Conservation (phyloP, 441 rosid species). For the Flueggea neowawraea region DNA sequence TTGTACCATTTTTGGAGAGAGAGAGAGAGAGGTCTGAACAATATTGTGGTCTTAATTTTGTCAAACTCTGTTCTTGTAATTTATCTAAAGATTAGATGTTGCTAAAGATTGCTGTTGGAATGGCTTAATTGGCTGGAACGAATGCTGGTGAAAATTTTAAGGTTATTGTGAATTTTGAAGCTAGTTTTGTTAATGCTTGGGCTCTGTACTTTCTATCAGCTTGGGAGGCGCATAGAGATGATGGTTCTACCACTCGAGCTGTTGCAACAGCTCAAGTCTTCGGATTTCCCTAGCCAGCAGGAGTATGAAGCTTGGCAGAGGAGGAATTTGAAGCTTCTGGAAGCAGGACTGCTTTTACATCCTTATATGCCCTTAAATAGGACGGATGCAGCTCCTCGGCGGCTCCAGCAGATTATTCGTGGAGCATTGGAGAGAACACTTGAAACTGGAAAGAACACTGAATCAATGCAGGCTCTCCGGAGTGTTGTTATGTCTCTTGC, state of each 20-base stretch:
- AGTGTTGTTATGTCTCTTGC: conserved; percentile 79
- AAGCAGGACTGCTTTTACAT: conserved; percentile 85
- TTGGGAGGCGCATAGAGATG: conserved; percentile 83
- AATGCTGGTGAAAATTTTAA: conserved; percentile 1
- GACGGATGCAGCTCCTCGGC: conserved; percentile 46
- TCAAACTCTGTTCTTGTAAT: background rate
- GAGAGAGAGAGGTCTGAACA: no score
- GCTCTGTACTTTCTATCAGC: conserved; percentile 37
- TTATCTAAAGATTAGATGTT: no score
- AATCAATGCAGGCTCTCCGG: conserved; percentile 91
- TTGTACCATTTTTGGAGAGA: background rate
- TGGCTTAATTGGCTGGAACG: no score
- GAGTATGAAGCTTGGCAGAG: conserved; percentile 86
- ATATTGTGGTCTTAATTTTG: background rate
- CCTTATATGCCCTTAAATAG: conserved; percentile 74
- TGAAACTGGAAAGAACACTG: conserved; percentile 82
- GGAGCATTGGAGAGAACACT: conserved; percentile 71
- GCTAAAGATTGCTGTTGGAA: no score
- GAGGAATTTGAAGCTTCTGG: conserved; percentile 79
- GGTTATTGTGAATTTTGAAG: background rate
- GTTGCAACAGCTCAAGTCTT: conserved; percentile 80
- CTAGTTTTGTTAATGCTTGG: background rate
- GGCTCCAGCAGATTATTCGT: conserved; percentile 76
- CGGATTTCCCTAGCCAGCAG: conserved; percentile 81
- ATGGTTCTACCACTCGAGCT: conserved; percentile 92